These are phyloP conservation scores for Mucor velutinosus DNA, from an alignment of 371 early-diverging fungal species.

Conservation along the genomic window DNA sequence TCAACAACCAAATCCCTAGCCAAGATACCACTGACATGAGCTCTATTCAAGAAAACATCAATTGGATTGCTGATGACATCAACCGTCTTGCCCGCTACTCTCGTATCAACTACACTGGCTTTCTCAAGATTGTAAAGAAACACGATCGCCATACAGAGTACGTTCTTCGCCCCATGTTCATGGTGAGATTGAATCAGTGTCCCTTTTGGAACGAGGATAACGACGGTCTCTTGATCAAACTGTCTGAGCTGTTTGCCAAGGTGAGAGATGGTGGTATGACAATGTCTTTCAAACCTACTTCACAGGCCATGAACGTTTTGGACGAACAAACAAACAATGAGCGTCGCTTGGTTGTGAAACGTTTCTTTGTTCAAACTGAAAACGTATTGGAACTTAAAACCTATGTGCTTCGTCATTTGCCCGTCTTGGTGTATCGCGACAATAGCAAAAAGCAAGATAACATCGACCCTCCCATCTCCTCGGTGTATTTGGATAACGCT, in stretches of 20 bases:
- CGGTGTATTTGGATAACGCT: constrained; percentile 96
- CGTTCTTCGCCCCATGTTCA: constrained; percentile 85
- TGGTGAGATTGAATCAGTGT: constrained; percentile 82
- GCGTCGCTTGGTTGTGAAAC: constrained; percentile 40
- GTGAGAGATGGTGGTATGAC: constrained; percentile 82
- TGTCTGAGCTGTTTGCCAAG: constrained; percentile 87
- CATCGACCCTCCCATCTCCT: constrained; percentile 91
- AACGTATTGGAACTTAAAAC: constrained; percentile 97
- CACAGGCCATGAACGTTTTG: constrained; percentile 1
- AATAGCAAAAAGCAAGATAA: constrained; percentile 65
- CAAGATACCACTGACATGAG: constrained; percentile 55
- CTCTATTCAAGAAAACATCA: constrained; percentile 77
- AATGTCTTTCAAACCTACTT: constrained; percentile 50
- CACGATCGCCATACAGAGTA: constrained; percentile 96
- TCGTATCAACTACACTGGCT: constrained; percentile 95
- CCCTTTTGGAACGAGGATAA: constrained; percentile 93
- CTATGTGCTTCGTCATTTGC: constrained; percentile 92
- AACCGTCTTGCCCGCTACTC: constrained; percentile 92
- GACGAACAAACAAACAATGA: background rate
- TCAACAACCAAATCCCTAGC: constrained; percentile 51
- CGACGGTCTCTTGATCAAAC: constrained; percentile 84
- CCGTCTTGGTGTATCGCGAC: constrained; percentile 90
- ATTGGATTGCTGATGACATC: constrained; percentile 84
- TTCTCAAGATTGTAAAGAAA: constrained; percentile 97
- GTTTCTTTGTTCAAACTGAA: constrained; percentile 98